These are phyloP conservation scores for Lentinula raphanica DNA, from an alignment of 768 basidiomycete genomes.

Conservation along the genomic window DNA sequence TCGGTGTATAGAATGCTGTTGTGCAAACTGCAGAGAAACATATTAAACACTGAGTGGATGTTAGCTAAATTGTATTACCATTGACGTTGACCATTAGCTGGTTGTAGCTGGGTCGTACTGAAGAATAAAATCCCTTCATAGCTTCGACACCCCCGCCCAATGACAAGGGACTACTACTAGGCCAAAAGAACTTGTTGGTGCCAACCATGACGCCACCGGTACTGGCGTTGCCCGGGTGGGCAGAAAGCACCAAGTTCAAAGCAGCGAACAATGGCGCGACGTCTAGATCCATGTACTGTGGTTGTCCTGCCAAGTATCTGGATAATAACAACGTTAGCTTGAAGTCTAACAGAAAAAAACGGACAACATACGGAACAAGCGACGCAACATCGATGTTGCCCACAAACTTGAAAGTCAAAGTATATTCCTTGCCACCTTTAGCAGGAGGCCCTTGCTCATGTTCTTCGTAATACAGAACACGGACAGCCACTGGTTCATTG, in stretches of 20 bases:
- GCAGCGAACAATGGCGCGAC: constrained; percentile 56
- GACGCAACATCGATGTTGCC: constrained; percentile 50
- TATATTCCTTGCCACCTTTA: constrained; percentile 40
- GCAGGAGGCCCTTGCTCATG: constrained; percentile 43
- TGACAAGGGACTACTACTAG: constrained; percentile 36
- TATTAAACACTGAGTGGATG: neutral
- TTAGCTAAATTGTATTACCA: constrained; percentile 33
- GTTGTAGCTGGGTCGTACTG: constrained; percentile 50
- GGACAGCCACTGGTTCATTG: constrained; percentile 38
- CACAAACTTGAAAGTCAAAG: constrained; percentile 35
- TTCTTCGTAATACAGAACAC: constrained; percentile 44
- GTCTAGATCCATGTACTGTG: constrained; percentile 51
- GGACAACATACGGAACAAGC: constrained; percentile 32
- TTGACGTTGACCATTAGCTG: constrained; percentile 63
- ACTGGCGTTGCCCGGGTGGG: constrained; percentile 44
- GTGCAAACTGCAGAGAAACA: constrained; percentile 37
- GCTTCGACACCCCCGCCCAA: constrained; percentile 52
- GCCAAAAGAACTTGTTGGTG: constrained; percentile 64
- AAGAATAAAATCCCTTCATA: constrained; percentile 55
- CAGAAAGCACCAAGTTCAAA: constrained; percentile 58
- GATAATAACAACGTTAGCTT: neutral
- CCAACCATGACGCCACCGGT: constrained; percentile 64
- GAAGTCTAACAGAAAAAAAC: constrained; percentile 10
- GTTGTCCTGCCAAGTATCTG: constrained; percentile 51
- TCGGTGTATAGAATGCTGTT: constrained; percentile 55